A percentile compares a stretch with the other conserved stretches of the same genome.
Evolutionary conservation across 1,284 basidiomycete genomes (phyloP).

Genomic region (Melampsora allii-populina): DNA sequence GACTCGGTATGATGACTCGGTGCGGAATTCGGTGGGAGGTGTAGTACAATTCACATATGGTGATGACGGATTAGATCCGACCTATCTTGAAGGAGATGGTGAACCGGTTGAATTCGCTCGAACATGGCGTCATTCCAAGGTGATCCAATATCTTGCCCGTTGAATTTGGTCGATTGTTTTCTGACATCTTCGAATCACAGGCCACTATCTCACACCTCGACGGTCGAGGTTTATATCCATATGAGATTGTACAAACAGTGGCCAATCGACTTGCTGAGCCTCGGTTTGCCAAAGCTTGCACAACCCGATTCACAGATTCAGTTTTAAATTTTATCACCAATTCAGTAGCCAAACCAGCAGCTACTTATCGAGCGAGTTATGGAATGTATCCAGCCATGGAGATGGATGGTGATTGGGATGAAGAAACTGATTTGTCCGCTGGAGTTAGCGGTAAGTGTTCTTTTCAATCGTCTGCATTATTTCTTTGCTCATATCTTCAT

Average conservation of each 20-base stretch:
- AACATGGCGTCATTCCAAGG: constrained; percentile 82
- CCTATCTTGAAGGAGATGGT: constrained; percentile 82
- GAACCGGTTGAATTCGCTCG: constrained; percentile 85
- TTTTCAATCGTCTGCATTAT: not conserved
- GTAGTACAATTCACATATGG: constrained; percentile 99
- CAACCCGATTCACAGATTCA: constrained; percentile 70
- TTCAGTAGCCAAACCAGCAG: constrained; percentile 67
- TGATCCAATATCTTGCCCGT: constrained; percentile 52
- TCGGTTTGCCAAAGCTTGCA: constrained; percentile 60
- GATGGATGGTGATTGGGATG: constrained; percentile 71
- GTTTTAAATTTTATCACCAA: constrained; percentile 72
- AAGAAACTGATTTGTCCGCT: constrained; percentile 69
- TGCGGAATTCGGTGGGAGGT: constrained; percentile 89
- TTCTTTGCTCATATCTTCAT: not conserved
- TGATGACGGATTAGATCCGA: constrained; percentile 95
- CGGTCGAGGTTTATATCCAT: constrained; percentile 70
- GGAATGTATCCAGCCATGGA: constrained; percentile 82
- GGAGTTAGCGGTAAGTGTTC: constrained; percentile 65
- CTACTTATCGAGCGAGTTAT: constrained; percentile 66
- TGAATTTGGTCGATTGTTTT: not conserved
- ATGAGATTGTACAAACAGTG: constrained; percentile 75
- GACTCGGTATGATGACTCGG: constrained; percentile 95
- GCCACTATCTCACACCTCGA: constrained; percentile 57
- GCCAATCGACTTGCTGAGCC: constrained; percentile 63
- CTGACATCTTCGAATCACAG: constrained; percentile 17